Base-by-base conservation (phyloP, 768 basidiomycete species). In the Boletales sp. region DNA sequence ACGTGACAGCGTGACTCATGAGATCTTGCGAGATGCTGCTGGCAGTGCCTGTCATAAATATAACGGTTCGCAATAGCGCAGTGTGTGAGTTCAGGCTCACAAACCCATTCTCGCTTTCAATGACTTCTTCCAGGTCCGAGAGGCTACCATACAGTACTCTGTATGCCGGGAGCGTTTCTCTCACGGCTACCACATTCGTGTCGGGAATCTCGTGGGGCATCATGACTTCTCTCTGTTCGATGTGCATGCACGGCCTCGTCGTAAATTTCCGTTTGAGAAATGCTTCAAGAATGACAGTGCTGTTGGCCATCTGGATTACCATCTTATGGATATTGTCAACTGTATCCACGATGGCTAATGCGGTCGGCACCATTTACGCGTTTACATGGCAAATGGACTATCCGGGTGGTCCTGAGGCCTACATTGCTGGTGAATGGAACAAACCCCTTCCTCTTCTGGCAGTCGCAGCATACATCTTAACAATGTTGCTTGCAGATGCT, bases 151-250 rank as follows among this genome's bases (percentile, higher is more conserved):
- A 40, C 14, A 31, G 21, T 2, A 10, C 15, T 34, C 38, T 45
- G 37, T 44, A 50, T 14, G 9, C 5, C 25, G 43, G 8, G 13
- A 25, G 38, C 25, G 5, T 50, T 6, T n/a, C 12, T 34, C 43
- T 50, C 5, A 28, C 43, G 0, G 31, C 49, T n/a, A 30, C 49
- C n/a, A 40, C 49, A 18, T 50, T 50, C 31, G n/a, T 50, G 18
- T 32, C 31, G 12, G 43, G 49, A 3, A 19, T 44, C 31, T 17
- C 49, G 18, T 44, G 43, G 31, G 49, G 49, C 9, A 28, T 50
- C 21, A 50, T 44, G 43, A 44, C 37, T 9, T 44, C 42, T 17
- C 31, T 49, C 5, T 49, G 30, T 12, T 21, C 18, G 10, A 28
- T 37, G 10, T 49, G 41, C 30, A 43, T 49, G 28, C 8, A 17